These are phyloP conservation scores for Vicia sativa DNA, from an alignment of 306 rosid species.

Conservation along the genomic window DNA sequence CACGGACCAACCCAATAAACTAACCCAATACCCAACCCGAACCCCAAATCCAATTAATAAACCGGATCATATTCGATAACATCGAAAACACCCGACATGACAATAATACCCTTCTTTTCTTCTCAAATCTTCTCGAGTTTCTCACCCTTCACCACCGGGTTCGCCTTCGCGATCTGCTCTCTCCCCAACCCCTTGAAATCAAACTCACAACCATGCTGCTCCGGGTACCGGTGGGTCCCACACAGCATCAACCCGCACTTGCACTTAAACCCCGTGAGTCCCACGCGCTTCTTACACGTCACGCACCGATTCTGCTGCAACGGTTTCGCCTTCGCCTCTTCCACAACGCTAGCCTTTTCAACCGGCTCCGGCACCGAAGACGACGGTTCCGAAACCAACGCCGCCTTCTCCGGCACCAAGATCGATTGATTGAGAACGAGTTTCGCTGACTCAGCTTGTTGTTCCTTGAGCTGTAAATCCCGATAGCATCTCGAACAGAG, in stretches of 20 bases:
- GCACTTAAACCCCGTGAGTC: conserved; percentile 79
- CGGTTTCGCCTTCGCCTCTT: conserved; percentile 5
- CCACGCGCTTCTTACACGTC: conserved; percentile 84
- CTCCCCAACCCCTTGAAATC: conserved; percentile 72
- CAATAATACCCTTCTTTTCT: conserved; percentile 31
- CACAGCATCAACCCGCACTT: conserved; percentile 71
- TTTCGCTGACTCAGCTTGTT: conserved; percentile 58
- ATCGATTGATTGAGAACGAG: conserved; percentile 56
- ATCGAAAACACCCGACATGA: conserved; percentile 18
- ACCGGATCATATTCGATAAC: neutral
- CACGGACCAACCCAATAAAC: neutral
- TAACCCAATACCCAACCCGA: neutral
- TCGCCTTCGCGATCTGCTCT: conserved; percentile 83
- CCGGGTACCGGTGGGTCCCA: conserved; percentile 86
- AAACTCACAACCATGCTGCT: conserved; percentile 69
- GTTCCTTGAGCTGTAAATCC: conserved; percentile 68
- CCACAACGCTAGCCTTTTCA: neutral
- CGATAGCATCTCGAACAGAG: conserved; percentile 75
- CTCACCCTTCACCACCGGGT: conserved; percentile 73
- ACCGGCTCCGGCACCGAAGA: conserved; percentile 4
- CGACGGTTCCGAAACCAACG: conserved; percentile 9
- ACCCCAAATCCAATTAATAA: neutral
- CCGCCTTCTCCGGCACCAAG: neutral
- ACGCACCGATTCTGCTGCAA: conserved; percentile 54
- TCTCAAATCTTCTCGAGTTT: conserved; percentile 69